phyloP scores from a whole-genome alignment of 106 monocot species.

The Posidonia australis region DNA sequence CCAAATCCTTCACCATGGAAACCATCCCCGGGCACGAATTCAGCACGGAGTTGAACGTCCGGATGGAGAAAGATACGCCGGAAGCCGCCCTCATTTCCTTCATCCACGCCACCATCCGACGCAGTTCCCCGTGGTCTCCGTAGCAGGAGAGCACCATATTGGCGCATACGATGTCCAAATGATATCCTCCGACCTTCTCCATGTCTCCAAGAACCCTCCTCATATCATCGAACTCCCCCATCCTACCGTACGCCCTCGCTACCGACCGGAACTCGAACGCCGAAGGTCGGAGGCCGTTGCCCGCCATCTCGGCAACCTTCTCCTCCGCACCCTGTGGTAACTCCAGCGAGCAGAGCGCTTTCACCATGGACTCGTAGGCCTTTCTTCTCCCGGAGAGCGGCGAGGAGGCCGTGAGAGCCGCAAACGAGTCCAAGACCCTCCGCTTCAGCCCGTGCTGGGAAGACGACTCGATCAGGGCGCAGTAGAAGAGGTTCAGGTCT shows the following conservation, averaged over 20 bases:
- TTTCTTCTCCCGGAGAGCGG: slow-evolving; percentile 15
- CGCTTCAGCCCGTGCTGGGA: slow-evolving; percentile 24
- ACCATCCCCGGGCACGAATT: slow-evolving; percentile 26
- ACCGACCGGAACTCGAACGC: slow-evolving; percentile 49
- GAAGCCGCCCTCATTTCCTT: slow-evolving; percentile 25
- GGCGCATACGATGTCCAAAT: slow-evolving; percentile 41
- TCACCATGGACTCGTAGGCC: slow-evolving; percentile 40
- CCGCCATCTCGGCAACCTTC: slow-evolving; percentile 35
- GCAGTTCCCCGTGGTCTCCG: slow-evolving; percentile 29
- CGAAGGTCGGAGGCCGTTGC: slow-evolving; percentile 39
- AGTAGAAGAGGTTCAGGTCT: slow-evolving; percentile 49
- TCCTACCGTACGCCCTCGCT: slow-evolving; percentile 46
- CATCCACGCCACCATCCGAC: slow-evolving; percentile 49
- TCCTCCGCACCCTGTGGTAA: slow-evolving; percentile 47
- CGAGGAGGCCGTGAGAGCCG: slow-evolving; percentile 4
- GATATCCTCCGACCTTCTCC: slow-evolving; percentile 32
- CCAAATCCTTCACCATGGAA: slow-evolving; percentile 21
- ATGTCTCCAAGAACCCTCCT: slow-evolving; percentile 30
- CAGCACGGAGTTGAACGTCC: slow-evolving; percentile 43
- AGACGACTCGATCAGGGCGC: slow-evolving; percentile 53
- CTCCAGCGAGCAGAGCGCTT: slow-evolving; percentile 44
- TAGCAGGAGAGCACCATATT: slow-evolving; percentile 74
- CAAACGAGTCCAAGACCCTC: slow-evolving; percentile 16
- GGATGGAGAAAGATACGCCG: slow-evolving; percentile 27
- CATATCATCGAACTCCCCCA: slow-evolving; percentile 46